Evolutionary conservation across 106 monocot genomes (phyloP), one percentile per base, ranked within the genome.

Genomic region (Apostasia ramifera): DNA sequence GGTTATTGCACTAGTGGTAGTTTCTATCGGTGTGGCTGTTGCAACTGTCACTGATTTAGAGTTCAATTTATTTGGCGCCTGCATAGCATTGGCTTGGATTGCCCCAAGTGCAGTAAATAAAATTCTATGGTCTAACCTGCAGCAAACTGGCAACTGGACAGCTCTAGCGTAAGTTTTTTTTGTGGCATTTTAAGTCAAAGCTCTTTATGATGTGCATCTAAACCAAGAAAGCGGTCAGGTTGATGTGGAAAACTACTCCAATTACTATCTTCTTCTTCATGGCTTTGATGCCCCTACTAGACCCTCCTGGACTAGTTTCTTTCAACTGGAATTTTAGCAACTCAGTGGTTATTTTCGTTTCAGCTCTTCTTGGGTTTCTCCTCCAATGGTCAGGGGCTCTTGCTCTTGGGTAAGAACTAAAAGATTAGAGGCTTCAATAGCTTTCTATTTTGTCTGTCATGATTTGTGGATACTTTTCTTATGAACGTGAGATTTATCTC

Each of bases 171-270:
- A 81, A 88, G 91, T 73, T 63, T 3, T 10, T 53, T 48, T 53
- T 42, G 26, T 61, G 9, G 38, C 8, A 47, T 63, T n/a, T 72
- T 6, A 66, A 37, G 44, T 46, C 44, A 46, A 37, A 9, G 10
- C 5, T 66, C 15, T 40, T 70, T 66, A 53, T 73, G 67, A 66
- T 58, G 10, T 57, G 39, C 46, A 47, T 80, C 2, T 78, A 26
- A 66, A 63, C 44, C 13, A 13, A 5, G 50, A 45, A n/a, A 63
- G 41, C 77, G 26, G 66, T 70, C 80, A 95, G 95, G 69, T 86
- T 95, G 73, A 95, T 95, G 95, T 95, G 95, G 95, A 95, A 86
- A 69, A 95, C 91, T 41, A 91, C 91, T 15, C 95, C 95, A 49
- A 67, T 91, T 57, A 95, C 95, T 2, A 77, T 95, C 49, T 86